Evolutionary conservation across 2,329 filamentous ascomycete genomes (phyloP).

Genomic region (Fusarium compactum): DNA sequence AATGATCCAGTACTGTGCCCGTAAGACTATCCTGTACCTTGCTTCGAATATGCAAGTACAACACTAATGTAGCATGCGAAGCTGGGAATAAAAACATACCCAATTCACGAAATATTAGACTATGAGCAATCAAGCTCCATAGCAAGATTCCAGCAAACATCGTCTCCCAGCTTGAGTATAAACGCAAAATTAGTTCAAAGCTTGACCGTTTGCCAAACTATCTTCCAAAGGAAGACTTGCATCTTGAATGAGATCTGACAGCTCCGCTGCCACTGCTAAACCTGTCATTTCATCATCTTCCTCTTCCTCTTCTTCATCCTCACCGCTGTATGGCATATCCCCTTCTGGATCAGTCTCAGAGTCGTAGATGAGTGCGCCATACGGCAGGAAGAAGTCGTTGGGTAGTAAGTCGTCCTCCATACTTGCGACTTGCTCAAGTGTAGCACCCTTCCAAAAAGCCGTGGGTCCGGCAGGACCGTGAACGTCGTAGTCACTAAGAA

Average conservation of each 20-base stretch:
- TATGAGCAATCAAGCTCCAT: not conserved
- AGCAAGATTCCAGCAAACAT: not conserved
- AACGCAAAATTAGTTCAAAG: not conserved
- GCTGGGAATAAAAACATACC: not conserved
- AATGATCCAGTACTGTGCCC: not conserved
- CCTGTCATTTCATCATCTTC: conserved; percentile 33
- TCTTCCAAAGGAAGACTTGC: conserved; percentile 36
- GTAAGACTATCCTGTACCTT: not conserved
- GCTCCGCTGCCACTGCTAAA: conserved; percentile 28
- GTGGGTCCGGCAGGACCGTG: conserved; percentile 80
- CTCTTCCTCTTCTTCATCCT: conserved; percentile 32
- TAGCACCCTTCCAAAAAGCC: conserved; percentile 80
- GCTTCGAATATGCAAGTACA: not conserved
- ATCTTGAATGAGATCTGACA: conserved; percentile 38
- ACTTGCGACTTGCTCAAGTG: conserved; percentile 52
- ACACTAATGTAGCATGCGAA: not conserved
- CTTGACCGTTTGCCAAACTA: conserved; percentile 4
- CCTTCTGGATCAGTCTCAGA: conserved; percentile 43
- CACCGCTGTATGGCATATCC: conserved; percentile 45
- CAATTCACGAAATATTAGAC: not conserved
- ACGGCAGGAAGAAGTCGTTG: conserved; percentile 49
- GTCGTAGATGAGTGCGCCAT: conserved; percentile 41
- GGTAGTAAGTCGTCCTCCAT: conserved; percentile 50
- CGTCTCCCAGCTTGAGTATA: not conserved
- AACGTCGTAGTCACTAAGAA: conserved; percentile 69